Percentiles rank a stretch among this genome's conserved stretches.
Conservation (phyloP, 1,284 basidiomycete genomes). For the Trametes sp. region DNA sequence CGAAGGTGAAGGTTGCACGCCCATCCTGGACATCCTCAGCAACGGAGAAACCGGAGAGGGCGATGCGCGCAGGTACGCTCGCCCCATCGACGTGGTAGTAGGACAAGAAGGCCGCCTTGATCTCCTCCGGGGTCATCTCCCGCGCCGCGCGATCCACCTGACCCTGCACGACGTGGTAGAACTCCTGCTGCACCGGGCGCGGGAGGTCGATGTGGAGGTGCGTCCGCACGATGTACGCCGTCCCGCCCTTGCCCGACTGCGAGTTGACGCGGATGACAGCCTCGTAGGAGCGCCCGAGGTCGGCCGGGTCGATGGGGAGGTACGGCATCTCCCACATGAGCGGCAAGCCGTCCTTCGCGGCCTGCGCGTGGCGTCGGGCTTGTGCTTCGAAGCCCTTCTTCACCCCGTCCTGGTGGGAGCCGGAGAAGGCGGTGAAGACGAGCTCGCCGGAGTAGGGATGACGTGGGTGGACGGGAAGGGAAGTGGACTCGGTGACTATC, state of each 20-base stretch:
- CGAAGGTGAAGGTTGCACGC: constrained; percentile 61
- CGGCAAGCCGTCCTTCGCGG: constrained; percentile 63
- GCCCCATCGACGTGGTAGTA: constrained; percentile 87
- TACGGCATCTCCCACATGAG: constrained; percentile 95
- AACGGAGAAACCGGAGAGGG: constrained; percentile 6
- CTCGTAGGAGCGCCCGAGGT: constrained; percentile 95
- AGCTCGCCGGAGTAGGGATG: constrained; percentile 98
- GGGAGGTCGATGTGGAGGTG: constrained; percentile 92
- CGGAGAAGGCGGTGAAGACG: constrained; percentile 98
- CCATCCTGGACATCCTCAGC: neutral
- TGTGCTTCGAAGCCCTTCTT: constrained; percentile 98
- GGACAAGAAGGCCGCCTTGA: constrained; percentile 85
- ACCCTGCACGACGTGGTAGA: constrained; percentile 92
- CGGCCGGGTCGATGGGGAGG: constrained; percentile 94
- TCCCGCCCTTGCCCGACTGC: constrained; percentile 93
- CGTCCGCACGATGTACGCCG: constrained; percentile 96
- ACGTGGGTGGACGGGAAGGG: constrained; percentile 94
- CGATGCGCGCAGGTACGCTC: constrained; percentile 31
- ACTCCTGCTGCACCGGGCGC: constrained; percentile 93
- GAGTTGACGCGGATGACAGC: constrained; percentile 99
- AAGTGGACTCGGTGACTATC: constrained; percentile 94
- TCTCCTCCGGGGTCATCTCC: constrained; percentile 95
- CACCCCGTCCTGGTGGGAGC: constrained; percentile 98
- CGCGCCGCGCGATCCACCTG: constrained; percentile 92
- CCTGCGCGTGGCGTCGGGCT: constrained; percentile 60